Base-by-base conservation (phyloP, 2,329 filamentous ascomycete genomes). In the Beauveria caledonica region DNA sequence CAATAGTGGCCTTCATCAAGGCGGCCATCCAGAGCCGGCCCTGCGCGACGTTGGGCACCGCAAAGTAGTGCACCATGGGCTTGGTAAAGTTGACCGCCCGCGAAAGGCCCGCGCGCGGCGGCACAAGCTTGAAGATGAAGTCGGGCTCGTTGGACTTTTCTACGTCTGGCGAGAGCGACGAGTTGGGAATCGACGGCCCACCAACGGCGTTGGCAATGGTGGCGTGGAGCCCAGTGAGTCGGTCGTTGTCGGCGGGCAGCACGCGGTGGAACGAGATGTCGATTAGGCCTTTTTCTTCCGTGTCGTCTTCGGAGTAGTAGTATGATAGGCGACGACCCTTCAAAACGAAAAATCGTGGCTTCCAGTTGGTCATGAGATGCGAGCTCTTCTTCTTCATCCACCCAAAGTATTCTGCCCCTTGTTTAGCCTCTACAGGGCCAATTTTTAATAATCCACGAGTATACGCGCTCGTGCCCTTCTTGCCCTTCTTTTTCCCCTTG, bases 341-440 rank as follows among this genome's bases (percentile, higher is more conserved):
- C 61, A 99, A 84, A 8, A 99, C 87, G 70, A 99, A 99, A n/a
- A 97, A 81, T 13, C 94, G 87, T 13, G 92, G 89, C 70, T 97
- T 99, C 94, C 94, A 99, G 1, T 92, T 96, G 2, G 92, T 92
- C 87, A 99, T 96, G 39, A 97, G 79, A 68, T 93, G 94, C 1
- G 91, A 93, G 62, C 91, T 96, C 74, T 95, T 92, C 81, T 99
- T 99, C 80, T 94, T 97, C 94, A 99, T 99, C 94, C 94, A 99
- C 1, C 94, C 94, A 68, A 88, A 93, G 72, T 96, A 97, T 70
- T 99, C 93, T 60, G 91, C 93, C 63, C 85, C 86, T 63, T 86
- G 78, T 74, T 96, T 94, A 63, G 93, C 92, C 70, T 96, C 90
- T 60, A 86, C 80, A 0, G 94, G 94, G 0, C 84, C 77, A 62